Evolutionary conservation across 1,284 basidiomycete genomes (phyloP), one percentile per base, ranked within the genome.

Genomic region (Heterobasidion irregulare): DNA sequence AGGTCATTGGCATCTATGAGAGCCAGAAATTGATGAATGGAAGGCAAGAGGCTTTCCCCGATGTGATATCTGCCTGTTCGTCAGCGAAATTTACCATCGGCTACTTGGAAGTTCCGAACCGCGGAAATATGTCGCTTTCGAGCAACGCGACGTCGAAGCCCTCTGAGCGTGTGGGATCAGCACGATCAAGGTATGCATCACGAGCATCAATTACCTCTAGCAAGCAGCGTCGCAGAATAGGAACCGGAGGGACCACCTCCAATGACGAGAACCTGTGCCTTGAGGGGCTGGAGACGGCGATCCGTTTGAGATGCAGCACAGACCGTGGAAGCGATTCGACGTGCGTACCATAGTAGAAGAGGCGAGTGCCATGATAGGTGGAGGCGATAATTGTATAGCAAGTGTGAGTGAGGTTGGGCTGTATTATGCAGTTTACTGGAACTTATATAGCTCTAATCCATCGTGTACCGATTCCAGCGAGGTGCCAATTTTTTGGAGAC

Each of bases 221-320:
- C 49, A 12, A 50, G 49, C n/a, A 50, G 18, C 33, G 49, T 50
- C 13, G 49, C 49, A 12, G 49, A 33, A 50, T 50, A 50, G 5
- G 49, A 50, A 9, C 49, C 49, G 34, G 49, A 16, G 34, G 49
- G 49, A 9, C 49, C 49, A n/a, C 49, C 49, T n/a, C 49, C 49
- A 9, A 50, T 36, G 44, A 16, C 45, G 12, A 16, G 33, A 16
- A 52, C 15, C 13, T 45, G 36, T 13, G 5, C n/a, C 38, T 41
- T 41, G 38, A 41, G 38, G 15, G 38, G 38, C 38, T 41, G 38
- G 9, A 41, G 38, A 41, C 18, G 18, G 18, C 18, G 18, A 18
- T 18, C 18, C 18, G 18, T 18, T 18, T 18, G 18, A 18, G 18
- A 18, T 18, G 18, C 18, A 18, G 18, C 18, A 18, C 18, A 18